Base-by-base conservation (phyloP, 2,329 filamentous ascomycete genomes). In the Amesomyces nigricolor region DNA sequence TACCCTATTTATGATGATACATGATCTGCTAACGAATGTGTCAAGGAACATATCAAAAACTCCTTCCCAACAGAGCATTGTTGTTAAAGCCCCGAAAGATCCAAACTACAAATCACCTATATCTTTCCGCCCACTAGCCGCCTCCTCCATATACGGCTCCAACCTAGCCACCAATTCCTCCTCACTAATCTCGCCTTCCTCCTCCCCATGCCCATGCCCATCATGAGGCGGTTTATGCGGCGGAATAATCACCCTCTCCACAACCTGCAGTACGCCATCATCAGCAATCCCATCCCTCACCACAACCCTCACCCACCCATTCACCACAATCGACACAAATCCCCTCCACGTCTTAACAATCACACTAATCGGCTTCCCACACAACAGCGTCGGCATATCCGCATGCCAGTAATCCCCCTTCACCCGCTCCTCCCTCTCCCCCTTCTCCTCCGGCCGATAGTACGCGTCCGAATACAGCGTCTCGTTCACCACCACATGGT, bases 391-490 rank as follows among this genome's bases (percentile, higher is more conserved):
- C 0, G 85, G 82, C 2, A 96, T 74, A 63, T 92, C 86, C 60
- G 87, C 83, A 62, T 83, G 78, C 47, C 53, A 53, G 4, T 58
- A 62, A 4, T 49, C 54, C 11, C 30, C 54, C 73, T 70, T 16
- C 10, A 29, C 48, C 2, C 37, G 14, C 11, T n/a, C 14, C 3
- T 13, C 47, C 22, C 9, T 35, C 42, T 68, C 64, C 1, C 88
- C 63, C 0, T 11, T 47, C n/a, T 16, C 47, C 63, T 0, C 22
- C 50, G 5, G 22, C 22, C 26, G 78, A 73, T 91, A 94, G 67
- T 86, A 88, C 5, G 85, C 87, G 66, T 96, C 91, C 5, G 86
- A 89, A 75, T 96, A 96, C 0, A 95, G 73, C 0, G 88, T 91
- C 57, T 84, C 78, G 65, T 88, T 82, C 42, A 83, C 78, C 1